These are phyloP conservation scores for Pholiota adiposa DNA, from an alignment of 1,284 basidiomycete species.

Conservation along the genomic window DNA sequence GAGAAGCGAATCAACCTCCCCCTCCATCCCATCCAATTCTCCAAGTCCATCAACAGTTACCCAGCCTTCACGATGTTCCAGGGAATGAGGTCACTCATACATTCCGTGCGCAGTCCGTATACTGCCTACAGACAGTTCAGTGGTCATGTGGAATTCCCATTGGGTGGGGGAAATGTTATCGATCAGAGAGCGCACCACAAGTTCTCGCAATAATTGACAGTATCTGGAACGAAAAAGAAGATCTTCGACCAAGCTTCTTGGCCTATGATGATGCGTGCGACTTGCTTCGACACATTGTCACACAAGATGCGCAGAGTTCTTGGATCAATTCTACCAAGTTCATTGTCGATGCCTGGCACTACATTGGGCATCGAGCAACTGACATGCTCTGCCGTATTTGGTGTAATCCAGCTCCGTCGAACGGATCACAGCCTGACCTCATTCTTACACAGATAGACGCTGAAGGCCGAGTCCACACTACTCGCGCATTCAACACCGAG, in stretches of 20 bases:
- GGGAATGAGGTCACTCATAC: constrained; percentile 26
- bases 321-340: constrained; percentile 28
- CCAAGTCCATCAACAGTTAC: constrained; percentile 9
- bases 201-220: constrained; percentile 22
- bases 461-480: constrained; percentile 14
- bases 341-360: constrained; percentile 36
- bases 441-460: constrained; percentile 21
- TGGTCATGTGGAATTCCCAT: constrained; percentile 10
- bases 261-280: constrained; percentile 32
- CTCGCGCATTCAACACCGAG: constrained; percentile 35
- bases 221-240: constrained; percentile 19
- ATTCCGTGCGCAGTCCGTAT: constrained; percentile 25
- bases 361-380: constrained; percentile 29
- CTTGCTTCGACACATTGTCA: constrained; percentile 28
- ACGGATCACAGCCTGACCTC: constrained; percentile 35
- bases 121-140: constrained; percentile 29
- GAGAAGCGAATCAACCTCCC: no score
- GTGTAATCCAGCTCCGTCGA: constrained; percentile 35
- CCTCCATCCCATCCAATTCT: neutral
- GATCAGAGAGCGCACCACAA: constrained; percentile 23
- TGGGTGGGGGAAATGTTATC: constrained; percentile 13
- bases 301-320: constrained; percentile 20
- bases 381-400: constrained; percentile 26
- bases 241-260: constrained; percentile 24
- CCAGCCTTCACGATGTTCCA: constrained; percentile 18